A percentile compares a stretch with the other conserved stretches of the same genome.
Evolutionary conservation across 2,329 filamentous ascomycete species (phyloP).

Genomic region (Botrytis fragariae): DNA sequence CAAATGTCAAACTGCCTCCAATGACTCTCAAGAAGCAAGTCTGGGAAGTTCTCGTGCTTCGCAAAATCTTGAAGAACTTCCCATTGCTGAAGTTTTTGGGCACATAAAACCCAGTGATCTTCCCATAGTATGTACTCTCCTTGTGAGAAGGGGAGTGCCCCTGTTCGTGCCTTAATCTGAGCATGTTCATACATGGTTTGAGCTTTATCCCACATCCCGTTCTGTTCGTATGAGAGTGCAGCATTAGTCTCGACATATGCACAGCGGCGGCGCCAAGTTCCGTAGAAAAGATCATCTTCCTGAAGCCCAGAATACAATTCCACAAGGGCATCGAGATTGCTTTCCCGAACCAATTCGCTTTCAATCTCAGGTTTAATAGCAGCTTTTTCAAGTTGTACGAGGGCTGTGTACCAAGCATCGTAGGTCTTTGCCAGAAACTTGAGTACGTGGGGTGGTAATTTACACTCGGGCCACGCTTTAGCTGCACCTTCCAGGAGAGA

Average conservation of each 20-base stretch:
- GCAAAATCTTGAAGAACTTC: constrained; percentile 96
- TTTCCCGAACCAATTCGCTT: constrained; percentile 81
- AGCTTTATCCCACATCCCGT: constrained; percentile 98
- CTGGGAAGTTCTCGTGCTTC: constrained; percentile 98
- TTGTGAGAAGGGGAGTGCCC: constrained; percentile 92
- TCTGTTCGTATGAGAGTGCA: constrained; percentile 95
- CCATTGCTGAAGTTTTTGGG: constrained; percentile 98
- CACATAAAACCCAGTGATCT: constrained; percentile 97
- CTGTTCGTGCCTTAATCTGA: constrained; percentile 94
- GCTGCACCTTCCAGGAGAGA: constrained; percentile 86
- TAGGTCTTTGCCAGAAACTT: constrained; percentile 94
- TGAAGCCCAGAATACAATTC: constrained; percentile 88
- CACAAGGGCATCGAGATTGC: constrained; percentile 91
- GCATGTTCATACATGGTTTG: constrained; percentile 95
- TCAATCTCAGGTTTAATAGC: constrained; percentile 78
- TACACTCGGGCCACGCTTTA: constrained; percentile 80
- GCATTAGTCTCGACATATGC: constrained; percentile 98
- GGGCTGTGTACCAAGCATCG: constrained; percentile 94
- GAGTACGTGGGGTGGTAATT: constrained; percentile 91
- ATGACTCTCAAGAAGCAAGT: constrained; percentile 88
- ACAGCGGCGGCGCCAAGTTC: constrained; percentile 90
- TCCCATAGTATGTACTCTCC: constrained; percentile 99
- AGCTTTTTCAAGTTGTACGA: constrained; percentile 84
- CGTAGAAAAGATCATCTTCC: constrained; percentile 97
- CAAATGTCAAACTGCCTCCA: constrained; percentile 97